Conservation (phyloP, 2,329 filamentous ascomycete species). For the Ophiocordyceps camponoti-rufipedis region DNA sequence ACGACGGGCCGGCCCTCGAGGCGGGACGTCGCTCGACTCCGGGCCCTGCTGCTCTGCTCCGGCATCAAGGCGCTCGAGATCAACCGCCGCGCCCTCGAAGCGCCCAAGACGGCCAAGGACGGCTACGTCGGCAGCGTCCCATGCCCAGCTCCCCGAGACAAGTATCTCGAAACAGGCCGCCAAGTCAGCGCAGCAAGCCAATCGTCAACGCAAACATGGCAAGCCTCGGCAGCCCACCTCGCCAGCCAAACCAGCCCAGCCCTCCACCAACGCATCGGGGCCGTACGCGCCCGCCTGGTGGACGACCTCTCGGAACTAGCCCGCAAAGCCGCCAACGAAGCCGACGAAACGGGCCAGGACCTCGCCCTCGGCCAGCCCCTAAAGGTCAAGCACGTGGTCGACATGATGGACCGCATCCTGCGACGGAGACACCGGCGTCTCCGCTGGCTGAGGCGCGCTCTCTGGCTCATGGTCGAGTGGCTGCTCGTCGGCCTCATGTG, state of each 20-base stretch:
- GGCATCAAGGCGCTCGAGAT: constrained; percentile 86
- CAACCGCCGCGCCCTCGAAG: constrained; percentile 39
- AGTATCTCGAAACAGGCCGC: constrained; percentile 34
- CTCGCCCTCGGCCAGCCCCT: constrained; percentile 61
- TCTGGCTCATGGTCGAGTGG: constrained; percentile 80
- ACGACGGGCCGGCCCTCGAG: constrained; percentile 27
- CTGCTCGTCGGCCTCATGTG: constrained; percentile 76
- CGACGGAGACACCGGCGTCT: constrained; percentile 48
- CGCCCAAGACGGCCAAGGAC: not conserved
- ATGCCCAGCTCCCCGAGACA: constrained; percentile 20
- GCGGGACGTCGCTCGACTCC: constrained; percentile 65
- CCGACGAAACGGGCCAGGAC: constrained; percentile 60
- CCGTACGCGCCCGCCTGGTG: constrained; percentile 25
- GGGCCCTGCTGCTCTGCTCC: constrained; percentile 59
- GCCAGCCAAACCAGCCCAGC: constrained; percentile 34
- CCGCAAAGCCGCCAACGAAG: constrained; percentile 53
- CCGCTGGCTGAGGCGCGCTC: constrained; percentile 54
- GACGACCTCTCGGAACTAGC: constrained; percentile 42
- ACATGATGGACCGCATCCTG: constrained; percentile 61
- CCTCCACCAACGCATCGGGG: constrained; percentile 29
- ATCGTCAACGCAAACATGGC: constrained; percentile 34
- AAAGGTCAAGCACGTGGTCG: constrained; percentile 62
- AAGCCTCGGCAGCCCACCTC: constrained; percentile 40
- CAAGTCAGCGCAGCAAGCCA: constrained; percentile 29
- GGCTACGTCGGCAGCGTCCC: not conserved